Evolutionary conservation across 192 early-diverging fungal species (phyloP).

Genomic region (Gigaspora rosea): DNA sequence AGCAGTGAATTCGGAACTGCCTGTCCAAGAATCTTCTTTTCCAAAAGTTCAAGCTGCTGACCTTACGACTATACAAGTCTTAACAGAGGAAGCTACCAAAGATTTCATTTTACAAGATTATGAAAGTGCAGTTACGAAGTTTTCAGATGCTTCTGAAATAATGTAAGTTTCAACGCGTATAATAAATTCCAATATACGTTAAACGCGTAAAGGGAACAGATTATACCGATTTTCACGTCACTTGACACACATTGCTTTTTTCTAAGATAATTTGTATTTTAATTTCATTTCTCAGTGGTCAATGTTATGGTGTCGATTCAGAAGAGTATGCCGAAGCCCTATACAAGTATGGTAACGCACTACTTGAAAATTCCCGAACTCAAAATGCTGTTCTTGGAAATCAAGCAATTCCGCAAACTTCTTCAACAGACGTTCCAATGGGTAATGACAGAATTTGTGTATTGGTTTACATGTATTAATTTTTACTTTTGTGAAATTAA

Average conservation of each 20-base stretch:
- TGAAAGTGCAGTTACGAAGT: conserved; percentile 60
- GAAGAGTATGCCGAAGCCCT: conserved; percentile 69
- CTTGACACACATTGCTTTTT: no score
- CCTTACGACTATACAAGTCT: conserved; percentile 15
- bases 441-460: conserved; percentile 9
- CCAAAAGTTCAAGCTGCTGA: not conserved
- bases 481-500: not conserved
- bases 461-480: conserved; percentile 28
- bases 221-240: no score
- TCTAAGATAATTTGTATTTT: not conserved
- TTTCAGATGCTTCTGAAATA: not conserved
- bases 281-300: conserved; percentile 46
- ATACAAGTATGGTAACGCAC: conserved; percentile 73
- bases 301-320: conserved; percentile 62
- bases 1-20: not conserved
- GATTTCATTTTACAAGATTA: conserved; percentile 65
- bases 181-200: not conserved
- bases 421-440: not conserved
- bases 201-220: not conserved
- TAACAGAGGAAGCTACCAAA: conserved; percentile 69
- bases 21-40: not conserved
- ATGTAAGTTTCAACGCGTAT: not conserved
- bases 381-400: conserved; percentile 76
- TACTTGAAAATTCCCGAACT: conserved; percentile 73
- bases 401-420: conserved; percentile 12